Evolutionary conservation across 1,284 basidiomycete genomes (phyloP).

Genomic region (Ganoderma resinaceum): DNA sequence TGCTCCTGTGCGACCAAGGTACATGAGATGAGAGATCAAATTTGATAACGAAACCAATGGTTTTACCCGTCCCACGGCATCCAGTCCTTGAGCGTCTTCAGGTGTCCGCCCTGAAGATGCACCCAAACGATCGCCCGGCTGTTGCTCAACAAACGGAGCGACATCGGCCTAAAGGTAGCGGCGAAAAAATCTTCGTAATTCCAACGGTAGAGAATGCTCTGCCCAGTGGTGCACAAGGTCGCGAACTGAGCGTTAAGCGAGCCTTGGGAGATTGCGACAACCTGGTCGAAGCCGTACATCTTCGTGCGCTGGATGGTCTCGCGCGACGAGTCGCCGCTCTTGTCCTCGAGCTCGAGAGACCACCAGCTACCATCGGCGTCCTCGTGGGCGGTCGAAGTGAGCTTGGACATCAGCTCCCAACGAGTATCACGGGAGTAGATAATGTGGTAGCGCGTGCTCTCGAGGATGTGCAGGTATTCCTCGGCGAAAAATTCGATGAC

Average conservation of each 20-base stretch:
- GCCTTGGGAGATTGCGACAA: constrained; percentile 41
- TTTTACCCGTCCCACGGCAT: constrained; percentile 26
- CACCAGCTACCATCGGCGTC: constrained; percentile 22
- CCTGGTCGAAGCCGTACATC: constrained; percentile 41
- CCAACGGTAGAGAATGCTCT: constrained; percentile 34
- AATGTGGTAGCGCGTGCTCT: constrained; percentile 35
- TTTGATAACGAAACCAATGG: background rate
- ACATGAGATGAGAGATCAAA: background rate
- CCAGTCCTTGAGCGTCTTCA: constrained; percentile 35
- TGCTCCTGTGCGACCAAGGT: constrained; percentile 5
- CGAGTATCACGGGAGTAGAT: constrained; percentile 32
- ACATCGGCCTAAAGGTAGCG: constrained; percentile 37
- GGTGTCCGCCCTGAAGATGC: constrained; percentile 31
- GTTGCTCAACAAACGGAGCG: constrained; percentile 36
- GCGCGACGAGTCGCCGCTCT: constrained; percentile 26
- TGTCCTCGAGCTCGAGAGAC: constrained; percentile 20
- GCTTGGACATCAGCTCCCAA: constrained; percentile 26
- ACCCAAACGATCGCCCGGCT: constrained; percentile 39
- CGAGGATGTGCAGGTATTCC: constrained; percentile 40
- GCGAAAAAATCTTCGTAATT: constrained; percentile 35
- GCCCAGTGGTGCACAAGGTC: constrained; percentile 27
- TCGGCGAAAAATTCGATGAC: constrained; percentile 38
- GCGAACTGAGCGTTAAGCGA: constrained; percentile 41
- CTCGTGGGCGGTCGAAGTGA: constrained; percentile 15
- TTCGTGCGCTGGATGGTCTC: constrained; percentile 36